These are phyloP conservation scores for Scalesia atractyloides DNA, from an alignment of 129 eudicot genomes.

Conservation along the genomic window DNA sequence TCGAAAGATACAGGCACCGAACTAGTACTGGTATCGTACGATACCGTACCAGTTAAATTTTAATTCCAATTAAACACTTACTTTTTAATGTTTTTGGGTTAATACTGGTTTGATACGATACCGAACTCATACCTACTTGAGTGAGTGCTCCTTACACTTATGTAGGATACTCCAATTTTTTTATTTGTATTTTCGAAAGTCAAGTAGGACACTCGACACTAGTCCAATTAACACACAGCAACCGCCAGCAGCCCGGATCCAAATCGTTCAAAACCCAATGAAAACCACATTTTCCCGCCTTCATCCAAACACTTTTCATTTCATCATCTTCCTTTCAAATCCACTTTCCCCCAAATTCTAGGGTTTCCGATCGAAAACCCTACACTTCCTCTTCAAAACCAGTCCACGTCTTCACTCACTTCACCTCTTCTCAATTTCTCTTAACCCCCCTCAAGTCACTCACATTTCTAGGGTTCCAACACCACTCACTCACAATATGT, in stretches of 20 bases:
- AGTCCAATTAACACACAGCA: background rate
- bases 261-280: conserved; percentile 3
- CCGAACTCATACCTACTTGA: too few species aligned
- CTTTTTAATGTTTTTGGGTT: too few species aligned
- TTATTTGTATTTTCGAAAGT: background rate
- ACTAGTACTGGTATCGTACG: too few species aligned
- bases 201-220: too few species aligned
- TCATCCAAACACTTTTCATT: background rate
- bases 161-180: background rate
- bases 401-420: background rate
- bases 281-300: conserved; percentile 28
- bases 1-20: too few species aligned
- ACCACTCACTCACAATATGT: conserved; percentile 37
- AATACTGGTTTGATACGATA: too few species aligned
- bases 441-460: too few species aligned
- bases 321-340: background rate
- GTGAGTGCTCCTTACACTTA: too few species aligned
- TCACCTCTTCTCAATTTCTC: background rate
- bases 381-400: background rate
- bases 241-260: background rate
- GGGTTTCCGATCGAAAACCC: conserved; percentile 36
- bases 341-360: background rate
- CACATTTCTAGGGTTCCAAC: conserved; percentile 14
- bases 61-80: too few species aligned
- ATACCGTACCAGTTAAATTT: too few species aligned